Percentiles rank a stretch among this genome's conserved stretches.
These are phyloP conservation scores for Kodamaea restingae DNA, from an alignment of 805 yeast genomes.

Conservation along the genomic window DNA sequence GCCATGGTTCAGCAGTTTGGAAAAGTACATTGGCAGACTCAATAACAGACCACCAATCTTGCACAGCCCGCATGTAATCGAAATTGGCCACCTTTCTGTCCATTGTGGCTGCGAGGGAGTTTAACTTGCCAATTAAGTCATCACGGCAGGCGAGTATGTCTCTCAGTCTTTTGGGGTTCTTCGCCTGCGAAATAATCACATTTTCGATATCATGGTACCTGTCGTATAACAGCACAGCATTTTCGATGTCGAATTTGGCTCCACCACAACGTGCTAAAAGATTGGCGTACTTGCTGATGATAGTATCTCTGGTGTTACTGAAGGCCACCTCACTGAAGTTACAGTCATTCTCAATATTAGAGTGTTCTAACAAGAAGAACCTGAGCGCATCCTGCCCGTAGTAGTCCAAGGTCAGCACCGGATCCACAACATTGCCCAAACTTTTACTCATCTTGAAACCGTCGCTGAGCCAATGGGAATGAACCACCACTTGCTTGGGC, in stretches of 20 bases:
- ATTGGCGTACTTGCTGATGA: conserved; percentile 83
- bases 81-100: conserved; percentile 41
- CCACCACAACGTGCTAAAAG: conserved; percentile 72
- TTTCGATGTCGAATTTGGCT: conserved; percentile 53
- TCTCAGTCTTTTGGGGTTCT: conserved; percentile 12
- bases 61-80: conserved; percentile 54
- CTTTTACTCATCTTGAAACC: conserved; percentile 95
- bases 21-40: conserved; percentile 62
- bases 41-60: conserved; percentile 55
- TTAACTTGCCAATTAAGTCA: conserved; percentile 28
- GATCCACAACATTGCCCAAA: conserved; percentile 91
- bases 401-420: conserved; percentile 54
- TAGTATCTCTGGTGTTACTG: conserved; percentile 50
- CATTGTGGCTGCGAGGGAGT: conserved; percentile 37
- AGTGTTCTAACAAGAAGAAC: conserved; percentile 70
- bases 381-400: conserved; percentile 75
- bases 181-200: conserved; percentile 13
- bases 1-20: conserved; percentile 79
- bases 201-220: conserved; percentile 21
- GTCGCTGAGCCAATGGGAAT: conserved; percentile 89
- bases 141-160: conserved; percentile 15
- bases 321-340: conserved; percentile 66
- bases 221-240: conserved; percentile 35
- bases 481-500: conserved; percentile 78
- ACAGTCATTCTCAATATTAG: conserved; percentile 72